Evolutionary conservation across 352 stramenopile species (phyloP).

Genomic region (Blastocystis sp.): DNA sequence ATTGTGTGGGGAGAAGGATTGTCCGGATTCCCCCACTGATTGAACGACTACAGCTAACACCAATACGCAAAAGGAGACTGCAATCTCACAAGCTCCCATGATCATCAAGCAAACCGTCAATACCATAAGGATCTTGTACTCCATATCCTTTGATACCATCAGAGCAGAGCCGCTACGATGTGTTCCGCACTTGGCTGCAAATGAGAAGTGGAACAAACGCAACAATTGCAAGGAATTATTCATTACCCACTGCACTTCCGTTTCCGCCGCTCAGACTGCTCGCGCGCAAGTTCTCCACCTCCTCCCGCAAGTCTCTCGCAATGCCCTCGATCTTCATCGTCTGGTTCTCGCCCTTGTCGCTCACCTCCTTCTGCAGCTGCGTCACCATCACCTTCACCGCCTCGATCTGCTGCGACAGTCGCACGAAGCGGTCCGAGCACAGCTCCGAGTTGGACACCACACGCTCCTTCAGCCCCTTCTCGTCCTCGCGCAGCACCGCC

Average conservation of each 20-base stretch:
- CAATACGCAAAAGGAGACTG: background rate
- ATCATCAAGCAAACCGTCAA: constrained; percentile 23
- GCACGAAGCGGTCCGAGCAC: constrained; percentile 19
- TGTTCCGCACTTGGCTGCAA: too few relatives aligned
- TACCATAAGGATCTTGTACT: constrained; percentile 11
- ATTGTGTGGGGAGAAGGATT: background rate
- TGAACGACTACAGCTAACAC: constrained; percentile 12
- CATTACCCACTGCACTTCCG: background rate
- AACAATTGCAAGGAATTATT: background rate
- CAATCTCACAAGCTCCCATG: constrained; percentile 59
- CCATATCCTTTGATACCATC: constrained; percentile 29
- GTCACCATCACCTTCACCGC: constrained; percentile 34
- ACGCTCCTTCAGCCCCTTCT: constrained; percentile 52
- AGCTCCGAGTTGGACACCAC: background rate
- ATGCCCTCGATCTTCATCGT: background rate
- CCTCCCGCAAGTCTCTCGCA: background rate
- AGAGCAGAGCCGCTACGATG: too few relatives aligned
- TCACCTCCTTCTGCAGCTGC: background rate
- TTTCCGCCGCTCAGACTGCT: background rate
- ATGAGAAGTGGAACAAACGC: too few relatives aligned
- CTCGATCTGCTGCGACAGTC: constrained; percentile 18
- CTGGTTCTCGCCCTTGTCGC: background rate
- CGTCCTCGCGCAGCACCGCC: constrained; percentile 31
- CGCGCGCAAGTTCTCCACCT: background rate
- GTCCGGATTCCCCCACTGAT: background rate